Percentiles rank a stretch among this genome's conserved stretches.
These are phyloP conservation scores for Xylariaceae sp. DNA, from an alignment of 2,329 filamentous ascomycete species.

Conservation along the genomic window DNA sequence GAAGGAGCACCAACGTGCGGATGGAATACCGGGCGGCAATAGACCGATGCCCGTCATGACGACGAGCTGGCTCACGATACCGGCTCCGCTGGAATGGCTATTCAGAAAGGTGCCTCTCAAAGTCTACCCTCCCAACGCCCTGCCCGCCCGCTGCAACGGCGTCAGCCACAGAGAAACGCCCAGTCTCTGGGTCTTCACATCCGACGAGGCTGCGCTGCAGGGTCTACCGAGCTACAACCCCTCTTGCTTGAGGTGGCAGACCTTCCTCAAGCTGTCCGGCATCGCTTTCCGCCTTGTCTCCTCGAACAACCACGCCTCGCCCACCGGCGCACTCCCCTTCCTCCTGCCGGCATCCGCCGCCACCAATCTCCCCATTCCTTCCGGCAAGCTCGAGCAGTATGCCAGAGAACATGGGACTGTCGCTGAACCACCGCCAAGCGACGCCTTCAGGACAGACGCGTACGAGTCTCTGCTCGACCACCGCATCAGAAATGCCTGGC, in stretches of 20 bases:
- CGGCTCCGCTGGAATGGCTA: conserved; percentile 71
- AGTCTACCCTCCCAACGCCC: conserved; percentile 69
- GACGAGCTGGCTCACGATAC: conserved; percentile 53
- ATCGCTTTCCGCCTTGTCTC: conserved; percentile 63
- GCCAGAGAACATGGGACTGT: conserved; percentile 46
- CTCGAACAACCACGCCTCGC: conserved; percentile 91
- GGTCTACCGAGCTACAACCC: conserved; percentile 82
- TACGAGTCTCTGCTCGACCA: conserved; percentile 76
- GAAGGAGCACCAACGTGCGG: too few relatives aligned
- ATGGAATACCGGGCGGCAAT: too few relatives aligned
- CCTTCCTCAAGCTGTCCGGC: conserved; percentile 74
- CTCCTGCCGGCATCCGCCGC: conserved; percentile 55
- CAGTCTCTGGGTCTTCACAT: conserved; percentile 74
- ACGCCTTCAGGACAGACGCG: conserved; percentile 61
- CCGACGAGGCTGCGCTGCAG: conserved; percentile 54
- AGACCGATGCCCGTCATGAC: neutral
- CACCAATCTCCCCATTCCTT: conserved; percentile 47
- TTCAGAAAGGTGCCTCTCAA: conserved; percentile 81
- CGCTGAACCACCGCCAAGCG: conserved; percentile 41
- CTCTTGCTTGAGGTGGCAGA: conserved; percentile 93
- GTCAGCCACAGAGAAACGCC: conserved; percentile 41
- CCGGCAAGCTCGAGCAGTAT: conserved; percentile 68
- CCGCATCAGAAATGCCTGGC: conserved; percentile 80
- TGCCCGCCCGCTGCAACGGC: conserved; percentile 47
- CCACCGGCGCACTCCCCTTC: conserved; percentile 83